These are phyloP conservation scores for Pterocarpus macrocarpus DNA, from an alignment of 306 rosid genomes.

Conservation along the genomic window DNA sequence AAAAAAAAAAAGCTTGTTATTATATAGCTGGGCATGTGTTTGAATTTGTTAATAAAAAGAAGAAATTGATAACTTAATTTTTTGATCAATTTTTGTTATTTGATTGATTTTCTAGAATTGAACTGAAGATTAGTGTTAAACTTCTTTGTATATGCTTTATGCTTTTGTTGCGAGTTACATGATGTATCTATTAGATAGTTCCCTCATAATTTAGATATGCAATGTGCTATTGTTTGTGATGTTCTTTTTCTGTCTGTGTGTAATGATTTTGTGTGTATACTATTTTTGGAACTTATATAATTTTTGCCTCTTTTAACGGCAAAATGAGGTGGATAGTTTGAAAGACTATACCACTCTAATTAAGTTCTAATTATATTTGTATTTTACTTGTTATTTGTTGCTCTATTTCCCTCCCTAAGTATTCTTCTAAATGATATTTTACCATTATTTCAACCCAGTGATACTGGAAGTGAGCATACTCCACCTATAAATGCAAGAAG, in stretches of 20 bases:
- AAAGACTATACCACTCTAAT: too few relatives aligned
- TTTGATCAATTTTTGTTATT: background rate
- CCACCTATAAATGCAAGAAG: too few relatives aligned
- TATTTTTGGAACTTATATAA: conserved; percentile 46
- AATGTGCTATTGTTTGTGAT: background rate
- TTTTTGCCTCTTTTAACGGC: too few relatives aligned
- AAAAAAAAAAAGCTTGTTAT: background rate
- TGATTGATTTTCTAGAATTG: conserved; percentile 29
- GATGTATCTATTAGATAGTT: background rate
- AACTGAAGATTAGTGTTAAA: background rate
- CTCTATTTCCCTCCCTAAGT: too few relatives aligned
- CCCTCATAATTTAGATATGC: background rate
- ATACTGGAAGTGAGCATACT: too few relatives aligned
- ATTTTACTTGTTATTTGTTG: too few relatives aligned
- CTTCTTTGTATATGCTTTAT: conserved; percentile 4
- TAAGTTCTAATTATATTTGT: too few relatives aligned
- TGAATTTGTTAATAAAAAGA: background rate
- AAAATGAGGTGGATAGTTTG: too few relatives aligned
- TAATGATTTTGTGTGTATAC: conserved; percentile 36
- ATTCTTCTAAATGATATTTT: too few relatives aligned
- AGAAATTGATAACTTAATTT: conserved; percentile 12
- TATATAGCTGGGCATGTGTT: conserved; percentile 35
- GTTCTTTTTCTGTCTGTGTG: too few relatives aligned
- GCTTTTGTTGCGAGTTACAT: conserved; percentile 18
- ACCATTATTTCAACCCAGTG: too few relatives aligned